A percentile compares a stretch with the other conserved stretches of the same genome.
These are phyloP conservation scores for Agastache rugosa DNA, from an alignment of 257 asterid species.

Conservation along the genomic window DNA sequence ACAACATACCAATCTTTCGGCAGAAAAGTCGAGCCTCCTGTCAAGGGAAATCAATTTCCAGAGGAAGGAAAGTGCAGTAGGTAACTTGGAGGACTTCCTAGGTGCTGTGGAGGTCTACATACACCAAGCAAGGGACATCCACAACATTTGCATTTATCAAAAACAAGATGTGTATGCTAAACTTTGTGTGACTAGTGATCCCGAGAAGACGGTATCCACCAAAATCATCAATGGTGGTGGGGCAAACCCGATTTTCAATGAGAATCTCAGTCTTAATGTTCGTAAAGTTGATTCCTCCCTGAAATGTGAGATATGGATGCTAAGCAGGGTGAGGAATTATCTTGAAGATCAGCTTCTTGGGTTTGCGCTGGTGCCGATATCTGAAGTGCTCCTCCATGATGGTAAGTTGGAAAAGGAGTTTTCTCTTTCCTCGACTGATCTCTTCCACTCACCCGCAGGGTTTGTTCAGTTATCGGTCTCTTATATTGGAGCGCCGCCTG, in stretches of 20 bases:
- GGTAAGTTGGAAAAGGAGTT: slow-evolving; percentile 90
- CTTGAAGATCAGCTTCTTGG: slow-evolving; percentile 95
- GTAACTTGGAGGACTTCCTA: slow-evolving; percentile 46
- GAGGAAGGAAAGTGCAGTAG: slow-evolving; percentile 43
- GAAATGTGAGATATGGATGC: slow-evolving; percentile 97
- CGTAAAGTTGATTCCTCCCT: slow-evolving; percentile 71
- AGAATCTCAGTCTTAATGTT: slow-evolving; percentile 63
- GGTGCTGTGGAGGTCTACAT: slow-evolving; percentile 85
- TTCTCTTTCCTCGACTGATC: slow-evolving; percentile 89
- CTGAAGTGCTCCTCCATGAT: slow-evolving; percentile 64
- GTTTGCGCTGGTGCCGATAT: slow-evolving; percentile 83
- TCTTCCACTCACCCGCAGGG: slow-evolving; percentile 98
- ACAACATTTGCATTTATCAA: slow-evolving; percentile 94
- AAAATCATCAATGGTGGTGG: slow-evolving; percentile 94
- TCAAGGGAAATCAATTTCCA: slow-evolving; percentile 46
- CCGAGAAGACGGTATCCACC: slow-evolving; percentile 76
- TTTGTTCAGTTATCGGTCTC: slow-evolving; percentile 80
- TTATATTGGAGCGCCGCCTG: slow-evolving; percentile 73
- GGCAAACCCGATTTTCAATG: slow-evolving; percentile 81
- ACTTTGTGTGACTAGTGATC: slow-evolving; percentile 81
- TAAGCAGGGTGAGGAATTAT: slow-evolving; percentile 91
- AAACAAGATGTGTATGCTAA: slow-evolving; percentile 96
- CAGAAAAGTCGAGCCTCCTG: slow-evolving; percentile 40
- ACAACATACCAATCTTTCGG: slow-evolving; percentile 47
- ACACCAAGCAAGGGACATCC: slow-evolving; percentile 92